Base-by-base conservation (phyloP, 2,329 filamentous ascomycete genomes). In the Fusarium sp. region DNA sequence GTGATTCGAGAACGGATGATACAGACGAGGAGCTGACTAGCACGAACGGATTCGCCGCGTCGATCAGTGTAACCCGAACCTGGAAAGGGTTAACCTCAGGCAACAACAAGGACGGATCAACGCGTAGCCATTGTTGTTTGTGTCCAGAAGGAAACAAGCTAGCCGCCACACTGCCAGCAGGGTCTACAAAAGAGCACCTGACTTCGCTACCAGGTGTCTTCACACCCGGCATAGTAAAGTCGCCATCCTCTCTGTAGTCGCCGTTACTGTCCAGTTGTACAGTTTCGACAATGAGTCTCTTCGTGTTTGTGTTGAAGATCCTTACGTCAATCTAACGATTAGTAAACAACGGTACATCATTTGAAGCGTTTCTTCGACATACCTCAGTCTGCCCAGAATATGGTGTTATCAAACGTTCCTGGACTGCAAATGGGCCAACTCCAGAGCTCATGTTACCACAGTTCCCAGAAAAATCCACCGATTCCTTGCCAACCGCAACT, bases 251-350 rank as follows among this genome's bases (percentile, higher is more conserved):
- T 8, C 82, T 79, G 4, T 82, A 82, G 3, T 84, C 81, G 19
- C 87, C 83, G 0, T 80, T 80, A 2, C 80, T 79, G 3, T 80
- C 75, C 6, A 89, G 77, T 1, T 82, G 75, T 51, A 91, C 88
- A 0, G 83, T 86, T 6, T 87, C 83, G 15, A 85, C 77, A 22
- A 91, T 85, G 14, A 85, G 74, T 52, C 87, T 86, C 1, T 79
- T 79, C 0, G 89, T 91, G 69, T 91, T 91, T 10, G 87, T 91
- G 74, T 91, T 91, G 69, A 83, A 85, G 7, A 91, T 85, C 64
- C 84, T 44, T 72, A 80, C 64, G 74, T 78, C 49, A 53, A 77
- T 66, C 72, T 68, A 40, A 7, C 8, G 21, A 31, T 31, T 10
- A 13, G 28, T 31, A 3, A 31, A 31, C 1, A 31, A 31, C 28